A percentile compares a stretch with the other conserved stretches of the same genome.
phyloP scores from a whole-genome alignment of 164 flowering plant genomes.

The Echeveria elegans region DNA sequence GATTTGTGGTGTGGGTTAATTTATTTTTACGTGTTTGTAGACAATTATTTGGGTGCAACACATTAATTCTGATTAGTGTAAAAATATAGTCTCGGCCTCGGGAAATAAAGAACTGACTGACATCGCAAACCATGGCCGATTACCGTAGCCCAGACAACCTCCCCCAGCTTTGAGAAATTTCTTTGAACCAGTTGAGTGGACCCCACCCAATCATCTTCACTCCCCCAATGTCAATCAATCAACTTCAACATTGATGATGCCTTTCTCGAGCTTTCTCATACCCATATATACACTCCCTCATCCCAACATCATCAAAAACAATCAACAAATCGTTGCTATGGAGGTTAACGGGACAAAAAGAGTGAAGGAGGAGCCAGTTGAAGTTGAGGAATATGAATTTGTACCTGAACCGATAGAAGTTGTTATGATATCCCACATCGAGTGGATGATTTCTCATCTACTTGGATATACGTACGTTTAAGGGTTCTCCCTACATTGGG shows the following conservation, averaged over 20 bases:
- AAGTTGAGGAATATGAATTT: neutral
- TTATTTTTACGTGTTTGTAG: too few species aligned
- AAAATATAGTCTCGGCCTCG: too few species aligned
- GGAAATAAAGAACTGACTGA: too few species aligned
- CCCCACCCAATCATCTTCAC: neutral
- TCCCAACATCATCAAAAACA: neutral
- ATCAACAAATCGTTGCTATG: too few species aligned
- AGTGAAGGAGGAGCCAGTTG: neutral
- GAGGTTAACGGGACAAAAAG: neutral
- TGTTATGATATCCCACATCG: too few species aligned
- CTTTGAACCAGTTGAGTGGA: neutral
- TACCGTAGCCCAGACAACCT: neutral
- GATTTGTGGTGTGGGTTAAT: too few species aligned
- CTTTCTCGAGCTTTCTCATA: neutral
- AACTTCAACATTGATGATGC: neutral
- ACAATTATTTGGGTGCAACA: too few species aligned
- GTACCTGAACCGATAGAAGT: conserved; percentile 45
- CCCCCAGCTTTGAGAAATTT: neutral
- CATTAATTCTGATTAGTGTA: too few species aligned
- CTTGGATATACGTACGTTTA: too few species aligned
- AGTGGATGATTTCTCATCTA: too few species aligned
- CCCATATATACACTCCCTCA: neutral
- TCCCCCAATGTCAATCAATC: neutral
- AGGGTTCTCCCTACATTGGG: too few species aligned
- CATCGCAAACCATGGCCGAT: too few species aligned